A percentile compares a stretch with the other conserved stretches of the same genome.
Conservation (phyloP, 2,329 filamentous ascomycete species). For the Diaporthe destruens region DNA sequence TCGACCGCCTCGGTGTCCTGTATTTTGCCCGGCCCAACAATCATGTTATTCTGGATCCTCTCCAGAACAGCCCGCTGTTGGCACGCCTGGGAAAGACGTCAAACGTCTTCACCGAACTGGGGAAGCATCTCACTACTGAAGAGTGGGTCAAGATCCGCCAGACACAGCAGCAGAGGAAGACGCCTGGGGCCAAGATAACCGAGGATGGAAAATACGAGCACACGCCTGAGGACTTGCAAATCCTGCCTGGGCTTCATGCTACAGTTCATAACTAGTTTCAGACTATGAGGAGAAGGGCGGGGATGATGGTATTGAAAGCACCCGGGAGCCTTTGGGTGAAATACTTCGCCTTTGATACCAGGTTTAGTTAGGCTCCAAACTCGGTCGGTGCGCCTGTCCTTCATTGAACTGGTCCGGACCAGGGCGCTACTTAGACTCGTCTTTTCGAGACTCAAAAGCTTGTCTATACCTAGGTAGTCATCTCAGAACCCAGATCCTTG, state of each 20-base stretch:
- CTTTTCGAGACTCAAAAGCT: conserved; percentile 29
- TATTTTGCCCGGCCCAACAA: conserved; percentile 60
- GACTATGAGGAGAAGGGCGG: too few relatives aligned
- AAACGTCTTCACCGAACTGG: conserved; percentile 56
- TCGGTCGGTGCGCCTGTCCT: neutral
- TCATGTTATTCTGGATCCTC: conserved; percentile 54
- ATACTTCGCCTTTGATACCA: neutral
- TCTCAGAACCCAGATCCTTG: neutral
- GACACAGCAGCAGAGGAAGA: conserved; percentile 57
- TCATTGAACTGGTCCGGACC: neutral
- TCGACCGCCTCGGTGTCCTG: conserved; percentile 56
- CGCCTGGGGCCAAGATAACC: conserved; percentile 50
- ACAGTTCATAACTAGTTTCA: conserved; percentile 52
- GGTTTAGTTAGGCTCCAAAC: conserved; percentile 10
- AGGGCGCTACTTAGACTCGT: conserved; percentile 1
- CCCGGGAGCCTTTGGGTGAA: neutral
- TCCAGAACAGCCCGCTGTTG: conserved; percentile 53
- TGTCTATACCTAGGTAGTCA: conserved; percentile 20
- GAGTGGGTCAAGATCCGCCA: conserved; percentile 56
- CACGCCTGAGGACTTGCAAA: conserved; percentile 54
- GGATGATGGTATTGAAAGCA: neutral
- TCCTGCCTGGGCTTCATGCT: conserved; percentile 56
- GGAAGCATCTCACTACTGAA: conserved; percentile 55
- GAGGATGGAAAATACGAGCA: conserved; percentile 53
- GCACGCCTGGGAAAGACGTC: conserved; percentile 52